Evolutionary conservation across 768 basidiomycete species (phyloP).

Genomic region (Lactifluus echinatus): DNA sequence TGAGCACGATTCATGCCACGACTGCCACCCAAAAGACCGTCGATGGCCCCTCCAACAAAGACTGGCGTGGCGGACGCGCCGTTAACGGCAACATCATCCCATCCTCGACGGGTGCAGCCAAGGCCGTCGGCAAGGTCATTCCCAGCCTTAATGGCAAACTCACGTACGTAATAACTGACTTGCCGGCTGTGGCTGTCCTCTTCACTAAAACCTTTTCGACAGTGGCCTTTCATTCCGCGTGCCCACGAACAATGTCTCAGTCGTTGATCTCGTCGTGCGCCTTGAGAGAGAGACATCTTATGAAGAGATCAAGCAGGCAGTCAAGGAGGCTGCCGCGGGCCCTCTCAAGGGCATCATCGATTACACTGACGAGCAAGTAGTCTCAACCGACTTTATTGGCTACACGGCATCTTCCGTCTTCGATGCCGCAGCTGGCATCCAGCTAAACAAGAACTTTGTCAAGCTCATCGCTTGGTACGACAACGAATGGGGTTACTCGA

Average conservation of each 20-base stretch:
- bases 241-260: conserved; percentile 92
- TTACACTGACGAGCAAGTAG: conserved; percentile 91
- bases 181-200: neutral
- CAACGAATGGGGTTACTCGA: conserved; percentile 93
- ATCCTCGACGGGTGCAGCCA: conserved; percentile 97
- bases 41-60: conserved; percentile 90
- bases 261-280: conserved; percentile 94
- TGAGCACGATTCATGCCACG: conserved; percentile 97
- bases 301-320: conserved; percentile 79
- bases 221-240: conserved; percentile 97
- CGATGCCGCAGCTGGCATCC: conserved; percentile 88
- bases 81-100: conserved; percentile 99
- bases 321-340: conserved; percentile 73
- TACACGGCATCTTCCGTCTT: conserved; percentile 78
- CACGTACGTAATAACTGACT: conserved; percentile 50
- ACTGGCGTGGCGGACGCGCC: conserved; percentile 95
- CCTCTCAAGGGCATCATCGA: conserved; percentile 65
- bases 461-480: conserved; percentile 97
- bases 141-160: conserved; percentile 95
- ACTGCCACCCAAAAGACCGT: conserved; percentile 95
- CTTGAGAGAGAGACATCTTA: conserved; percentile 79
- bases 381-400: conserved; percentile 91
- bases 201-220: conserved; percentile 9
- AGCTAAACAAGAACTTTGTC: conserved; percentile 87
- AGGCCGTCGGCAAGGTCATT: conserved; percentile 98